Conservation (phyloP, 2,329 filamentous ascomycete species). For the Cladobotryum protrusum region DNA sequence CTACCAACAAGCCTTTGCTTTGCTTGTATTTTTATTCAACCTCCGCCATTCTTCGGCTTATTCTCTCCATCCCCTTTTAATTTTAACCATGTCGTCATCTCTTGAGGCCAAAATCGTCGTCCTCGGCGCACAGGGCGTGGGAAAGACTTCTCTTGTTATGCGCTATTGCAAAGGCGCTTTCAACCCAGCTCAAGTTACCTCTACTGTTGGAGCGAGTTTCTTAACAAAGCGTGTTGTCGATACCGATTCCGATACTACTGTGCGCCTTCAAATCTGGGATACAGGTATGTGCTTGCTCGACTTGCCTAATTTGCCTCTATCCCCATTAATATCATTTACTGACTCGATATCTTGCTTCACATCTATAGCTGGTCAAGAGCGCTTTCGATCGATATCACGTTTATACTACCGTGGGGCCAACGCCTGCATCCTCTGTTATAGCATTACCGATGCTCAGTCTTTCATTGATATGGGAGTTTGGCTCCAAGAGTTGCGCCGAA, state of each 20-base stretch:
- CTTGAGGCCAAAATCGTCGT: slow-evolving; percentile 79
- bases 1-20: slow-evolving; percentile 4
- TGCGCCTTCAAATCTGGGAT: slow-evolving; percentile 95
- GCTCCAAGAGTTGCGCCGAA: slow-evolving; percentile 77
- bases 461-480: slow-evolving; percentile 91
- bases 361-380: slow-evolving; percentile 71
- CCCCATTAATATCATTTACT: neutral
- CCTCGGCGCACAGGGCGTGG: slow-evolving; percentile 71
- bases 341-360: slow-evolving; percentile 13
- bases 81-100: slow-evolving; percentile 30
- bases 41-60: neutral
- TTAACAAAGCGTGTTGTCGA: slow-evolving; percentile 76
- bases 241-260: slow-evolving; percentile 75
- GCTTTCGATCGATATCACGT: slow-evolving; percentile 88
- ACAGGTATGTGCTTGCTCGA: slow-evolving; percentile 50
- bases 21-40: slow-evolving; percentile 1
- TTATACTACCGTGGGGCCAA: slow-evolving; percentile 96
- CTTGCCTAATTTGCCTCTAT: neutral
- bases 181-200: slow-evolving; percentile 56
- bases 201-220: slow-evolving; percentile 76
- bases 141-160: slow-evolving; percentile 72
- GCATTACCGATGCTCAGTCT: slow-evolving; percentile 78
- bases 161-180: slow-evolving; percentile 70
- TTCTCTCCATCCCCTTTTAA: neutral
- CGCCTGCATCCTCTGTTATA: slow-evolving; percentile 89